Evolutionary conservation across 1,284 basidiomycete genomes (phyloP).

Genomic region (Inonotus hispidus): DNA sequence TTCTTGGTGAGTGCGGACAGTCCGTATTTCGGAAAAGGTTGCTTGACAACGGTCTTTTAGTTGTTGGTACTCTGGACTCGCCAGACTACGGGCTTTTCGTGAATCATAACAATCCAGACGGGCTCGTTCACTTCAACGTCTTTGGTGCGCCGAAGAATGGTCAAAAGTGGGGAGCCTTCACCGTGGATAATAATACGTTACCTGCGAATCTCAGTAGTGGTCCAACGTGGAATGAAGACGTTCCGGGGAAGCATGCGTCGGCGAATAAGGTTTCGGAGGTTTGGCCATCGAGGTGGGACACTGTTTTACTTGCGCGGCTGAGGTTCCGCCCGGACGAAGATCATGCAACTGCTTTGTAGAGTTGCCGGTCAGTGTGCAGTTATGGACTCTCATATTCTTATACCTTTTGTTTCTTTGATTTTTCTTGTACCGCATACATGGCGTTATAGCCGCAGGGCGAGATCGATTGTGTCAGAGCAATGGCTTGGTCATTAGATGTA

Average conservation of each 20-base stretch:
- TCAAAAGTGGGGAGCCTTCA: constrained; percentile 65
- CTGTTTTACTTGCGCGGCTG: constrained; percentile 46
- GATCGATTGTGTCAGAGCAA: too few relatives aligned
- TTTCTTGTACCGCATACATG: neutral
- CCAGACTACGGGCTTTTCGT: constrained; percentile 66
- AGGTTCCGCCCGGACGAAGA: constrained; percentile 50
- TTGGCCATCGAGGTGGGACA: constrained; percentile 32
- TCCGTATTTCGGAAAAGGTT: neutral
- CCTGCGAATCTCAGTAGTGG: constrained; percentile 31
- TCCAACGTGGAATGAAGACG: constrained; percentile 37
- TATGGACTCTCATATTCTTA: neutral
- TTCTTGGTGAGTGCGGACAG: constrained; percentile 45
- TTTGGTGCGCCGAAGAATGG: constrained; percentile 45
- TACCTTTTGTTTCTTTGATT: neutral
- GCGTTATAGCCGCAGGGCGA: too few relatives aligned
- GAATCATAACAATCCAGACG: constrained; percentile 61
- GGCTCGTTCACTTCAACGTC: constrained; percentile 65
- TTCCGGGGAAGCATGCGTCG: constrained; percentile 32
- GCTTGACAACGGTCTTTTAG: constrained; percentile 31
- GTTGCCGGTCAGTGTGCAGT: neutral
- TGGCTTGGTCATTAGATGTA: too few relatives aligned
- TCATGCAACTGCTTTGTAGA: constrained; percentile 46
- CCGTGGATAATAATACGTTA: constrained; percentile 41
- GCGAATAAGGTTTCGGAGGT: constrained; percentile 47
- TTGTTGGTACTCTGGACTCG: constrained; percentile 64